A percentile compares a stretch with the other conserved stretches of the same genome.
Conservation (phyloP, 2,329 filamentous ascomycete species). For the Aspergillus sp. region DNA sequence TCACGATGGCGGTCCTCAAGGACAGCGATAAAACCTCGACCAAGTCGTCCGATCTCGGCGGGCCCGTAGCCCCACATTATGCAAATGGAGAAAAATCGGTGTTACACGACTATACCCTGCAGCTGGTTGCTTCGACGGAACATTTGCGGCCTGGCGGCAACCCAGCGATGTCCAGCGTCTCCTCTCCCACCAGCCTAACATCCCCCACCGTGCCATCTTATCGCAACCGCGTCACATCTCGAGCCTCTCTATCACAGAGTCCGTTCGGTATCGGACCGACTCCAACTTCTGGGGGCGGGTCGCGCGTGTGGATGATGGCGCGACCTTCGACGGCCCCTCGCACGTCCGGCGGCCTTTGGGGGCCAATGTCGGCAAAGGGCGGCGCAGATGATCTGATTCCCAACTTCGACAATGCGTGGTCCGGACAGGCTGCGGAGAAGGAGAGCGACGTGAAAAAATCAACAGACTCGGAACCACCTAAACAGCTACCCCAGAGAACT, state of each 20-base stretch:
- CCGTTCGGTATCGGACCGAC: slow-evolving; percentile 26
- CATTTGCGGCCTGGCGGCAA: slow-evolving; percentile 55
- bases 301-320: slow-evolving; percentile 24
- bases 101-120: slow-evolving; percentile 58
- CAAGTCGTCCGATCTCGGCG: slow-evolving; percentile 6
- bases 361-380: slow-evolving; percentile 21
- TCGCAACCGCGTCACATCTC: slow-evolving; percentile 33
- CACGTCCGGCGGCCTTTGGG: slow-evolving; percentile 36
- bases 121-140: slow-evolving; percentile 60
- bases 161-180: slow-evolving; percentile 26
- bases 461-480: slow-evolving; percentile 9
- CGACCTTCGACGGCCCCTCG: slow-evolving; percentile 25
- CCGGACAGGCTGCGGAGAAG: slow-evolving; percentile 9
- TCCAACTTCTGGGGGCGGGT: slow-evolving; percentile 11
- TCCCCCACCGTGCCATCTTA: slow-evolving; percentile 29
- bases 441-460: not conserved
- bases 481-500: slow-evolving; percentile 28
- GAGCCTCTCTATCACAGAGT: slow-evolving; percentile 26
- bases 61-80: slow-evolving; percentile 7
- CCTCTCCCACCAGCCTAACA: slow-evolving; percentile 22
- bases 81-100: slow-evolving; percentile 26
- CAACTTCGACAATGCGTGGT: slow-evolving; percentile 33
- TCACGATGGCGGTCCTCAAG: slow-evolving; percentile 80
- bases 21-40: slow-evolving; percentile 21
- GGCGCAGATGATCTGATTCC: slow-evolving; percentile 36